Evolutionary conservation across 2,329 filamentous ascomycete species (phyloP).

Genomic region (Cryphonectria nitschkei): DNA sequence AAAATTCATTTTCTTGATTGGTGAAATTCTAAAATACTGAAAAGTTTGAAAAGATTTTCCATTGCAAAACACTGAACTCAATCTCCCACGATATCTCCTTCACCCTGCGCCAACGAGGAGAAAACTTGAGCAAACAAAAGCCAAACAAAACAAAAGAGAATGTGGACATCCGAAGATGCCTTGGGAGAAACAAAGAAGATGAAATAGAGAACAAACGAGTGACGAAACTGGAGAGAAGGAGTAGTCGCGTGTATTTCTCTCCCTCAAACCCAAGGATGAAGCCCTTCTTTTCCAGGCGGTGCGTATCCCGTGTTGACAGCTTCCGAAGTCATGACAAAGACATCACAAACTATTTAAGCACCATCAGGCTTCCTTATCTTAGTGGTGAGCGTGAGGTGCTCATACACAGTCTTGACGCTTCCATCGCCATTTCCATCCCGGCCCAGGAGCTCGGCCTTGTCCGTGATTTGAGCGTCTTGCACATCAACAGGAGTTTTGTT

Average conservation of each 20-base stretch:
- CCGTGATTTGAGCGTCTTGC: background rate
- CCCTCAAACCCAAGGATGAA: background rate
- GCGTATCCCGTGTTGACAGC: background rate
- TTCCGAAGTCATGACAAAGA: background rate
- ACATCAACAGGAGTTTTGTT: background rate
- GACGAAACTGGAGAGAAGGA: background rate
- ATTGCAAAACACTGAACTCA: background rate
- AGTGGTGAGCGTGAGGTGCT: background rate
- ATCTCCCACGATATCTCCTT: background rate
- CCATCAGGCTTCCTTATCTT: background rate
- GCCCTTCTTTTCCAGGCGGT: background rate
- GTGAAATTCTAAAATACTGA: no score
- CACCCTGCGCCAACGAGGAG: background rate
- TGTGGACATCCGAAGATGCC: background rate
- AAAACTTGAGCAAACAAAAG: background rate
- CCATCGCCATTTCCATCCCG: background rate
- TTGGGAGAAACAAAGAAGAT: background rate
- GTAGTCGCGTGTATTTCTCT: background rate
- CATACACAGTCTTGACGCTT: background rate
- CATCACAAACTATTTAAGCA: background rate
- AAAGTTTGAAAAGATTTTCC: background rate
- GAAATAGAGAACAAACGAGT: background rate
- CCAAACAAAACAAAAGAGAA: background rate
- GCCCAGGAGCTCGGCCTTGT: background rate
- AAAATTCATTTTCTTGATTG: no score